These are phyloP conservation scores for Kitagawia praeruptora DNA, from an alignment of 129 eudicot genomes.

Conservation along the genomic window DNA sequence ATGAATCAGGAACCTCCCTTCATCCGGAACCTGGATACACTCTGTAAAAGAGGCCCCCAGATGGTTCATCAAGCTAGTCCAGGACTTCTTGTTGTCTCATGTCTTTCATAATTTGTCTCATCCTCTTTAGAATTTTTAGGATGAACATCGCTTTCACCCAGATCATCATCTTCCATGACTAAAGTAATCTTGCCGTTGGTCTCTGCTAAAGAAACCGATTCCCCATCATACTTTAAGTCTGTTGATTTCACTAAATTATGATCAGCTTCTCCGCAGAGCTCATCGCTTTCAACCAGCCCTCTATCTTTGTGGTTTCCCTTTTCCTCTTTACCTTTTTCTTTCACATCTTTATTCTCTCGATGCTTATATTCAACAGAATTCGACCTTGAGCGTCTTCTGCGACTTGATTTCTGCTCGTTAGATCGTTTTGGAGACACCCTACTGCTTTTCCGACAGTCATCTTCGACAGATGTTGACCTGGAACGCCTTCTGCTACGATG, in stretches of 20 bases:
- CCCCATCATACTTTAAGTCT: constrained; percentile 26
- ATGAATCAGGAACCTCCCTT: constrained; percentile 12
- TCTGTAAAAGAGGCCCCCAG: neutral
- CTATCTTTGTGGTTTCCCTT: constrained; percentile 19
- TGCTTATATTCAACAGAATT: constrained; percentile 37
- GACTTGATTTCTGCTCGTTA: constrained; percentile 35
- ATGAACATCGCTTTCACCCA: constrained; percentile 22
- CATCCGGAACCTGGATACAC: constrained; percentile 5
- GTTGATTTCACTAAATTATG: constrained; percentile 2
- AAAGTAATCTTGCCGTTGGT: constrained; percentile 9
- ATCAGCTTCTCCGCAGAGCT: constrained; percentile 17
- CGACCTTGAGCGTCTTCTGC: constrained; percentile 58
- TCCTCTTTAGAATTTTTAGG: constrained; percentile 9
- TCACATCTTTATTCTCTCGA: constrained; percentile 10
- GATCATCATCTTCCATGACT: constrained; percentile 11
- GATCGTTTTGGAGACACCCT: constrained; percentile 34
- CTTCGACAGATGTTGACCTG: constrained; percentile 55
- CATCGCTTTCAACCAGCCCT: constrained; percentile 33
- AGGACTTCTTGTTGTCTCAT: constrained; percentile 15
- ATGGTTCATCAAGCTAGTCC: neutral
- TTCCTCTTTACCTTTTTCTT: constrained; percentile 14
- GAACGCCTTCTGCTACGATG: constrained; percentile 44
- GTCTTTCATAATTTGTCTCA: constrained; percentile 23
- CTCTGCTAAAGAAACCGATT: constrained; percentile 5
- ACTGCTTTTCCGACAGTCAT: constrained; percentile 31